phyloP scores from a whole-genome alignment of 225 moss, liverwort and hornwort genomes.

The Sphagnum tenellum region DNA sequence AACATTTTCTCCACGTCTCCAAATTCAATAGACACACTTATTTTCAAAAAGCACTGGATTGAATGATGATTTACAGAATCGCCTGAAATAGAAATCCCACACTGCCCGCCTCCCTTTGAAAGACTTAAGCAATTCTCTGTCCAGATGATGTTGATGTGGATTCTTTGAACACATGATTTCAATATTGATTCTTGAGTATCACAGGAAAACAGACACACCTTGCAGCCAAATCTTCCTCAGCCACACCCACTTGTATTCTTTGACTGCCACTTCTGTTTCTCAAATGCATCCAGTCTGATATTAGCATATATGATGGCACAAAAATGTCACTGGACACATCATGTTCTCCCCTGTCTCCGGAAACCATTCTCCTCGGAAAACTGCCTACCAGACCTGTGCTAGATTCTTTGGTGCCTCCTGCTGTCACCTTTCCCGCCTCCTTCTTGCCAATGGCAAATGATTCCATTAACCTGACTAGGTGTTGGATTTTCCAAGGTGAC shows the following conservation, averaged over 20 bases:
- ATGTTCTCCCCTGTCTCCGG: constrained; percentile 14
- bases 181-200: too few relatives aligned
- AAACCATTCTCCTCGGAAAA: constrained; percentile 37
- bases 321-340: constrained; percentile 46
- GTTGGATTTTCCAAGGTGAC: constrained; percentile 69
- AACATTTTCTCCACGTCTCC: too few relatives aligned
- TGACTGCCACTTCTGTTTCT: constrained; percentile 55
- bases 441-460: constrained; percentile 46
- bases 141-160: too few relatives aligned
- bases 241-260: constrained; percentile 52
- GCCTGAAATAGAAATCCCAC: too few relatives aligned
- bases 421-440: constrained; percentile 11
- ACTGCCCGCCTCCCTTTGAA: too few relatives aligned
- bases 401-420: constrained; percentile 5
- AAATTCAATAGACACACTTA: too few relatives aligned
- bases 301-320: constrained; percentile 82
- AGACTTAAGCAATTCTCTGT: too few relatives aligned
- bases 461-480: constrained; percentile 41
- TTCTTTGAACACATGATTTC: too few relatives aligned
- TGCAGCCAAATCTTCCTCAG: constrained; percentile 86
- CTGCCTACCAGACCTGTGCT: constrained; percentile 27
- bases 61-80: too few relatives aligned
- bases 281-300: constrained; percentile 97
- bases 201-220: constrained; percentile 26
- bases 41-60: too few relatives aligned